These are phyloP conservation scores for Globisporangium iwayamae DNA, from an alignment of 352 stramenopile genomes.

Conservation along the genomic window DNA sequence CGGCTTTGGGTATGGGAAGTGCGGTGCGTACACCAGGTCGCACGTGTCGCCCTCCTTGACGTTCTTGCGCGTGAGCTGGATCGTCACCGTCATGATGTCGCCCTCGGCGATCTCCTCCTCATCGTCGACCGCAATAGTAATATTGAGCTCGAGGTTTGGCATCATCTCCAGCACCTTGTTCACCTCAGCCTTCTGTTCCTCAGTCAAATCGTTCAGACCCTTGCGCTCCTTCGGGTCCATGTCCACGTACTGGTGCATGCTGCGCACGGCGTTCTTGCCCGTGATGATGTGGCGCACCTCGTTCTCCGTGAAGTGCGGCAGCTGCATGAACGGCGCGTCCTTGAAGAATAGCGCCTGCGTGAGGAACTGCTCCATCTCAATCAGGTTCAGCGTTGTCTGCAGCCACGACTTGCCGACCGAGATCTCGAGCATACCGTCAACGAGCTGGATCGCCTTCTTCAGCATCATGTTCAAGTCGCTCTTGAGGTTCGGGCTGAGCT, in stretches of 20 bases:
- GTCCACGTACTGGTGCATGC: conserved; percentile 93
- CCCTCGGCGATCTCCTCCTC: conserved; percentile 96
- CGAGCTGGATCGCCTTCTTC: conserved; percentile 91
- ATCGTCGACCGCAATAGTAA: conserved; percentile 88
- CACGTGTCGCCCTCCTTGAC: conserved; percentile 93
- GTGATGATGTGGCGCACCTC: conserved; percentile 92
- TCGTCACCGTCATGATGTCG: conserved; percentile 97
- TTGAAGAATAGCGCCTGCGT: conserved; percentile 96
- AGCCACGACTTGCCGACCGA: conserved; percentile 95
- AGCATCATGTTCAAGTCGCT: conserved; percentile 95
- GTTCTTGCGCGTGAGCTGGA: conserved; percentile 97
- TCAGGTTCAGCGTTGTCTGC: conserved; percentile 93
- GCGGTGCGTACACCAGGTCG: conserved; percentile 94
- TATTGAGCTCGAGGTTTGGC: conserved; percentile 91
- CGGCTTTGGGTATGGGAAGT: conserved; percentile 93
- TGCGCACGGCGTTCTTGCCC: conserved; percentile 90
- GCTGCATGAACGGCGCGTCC: conserved; percentile 88
- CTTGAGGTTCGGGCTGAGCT: conserved; percentile 57
- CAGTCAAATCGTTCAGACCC: conserved; percentile 88
- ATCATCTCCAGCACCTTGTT: conserved; percentile 92
- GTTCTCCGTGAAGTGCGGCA: conserved; percentile 85
- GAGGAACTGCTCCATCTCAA: conserved; percentile 97
- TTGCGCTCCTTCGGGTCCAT: conserved; percentile 91
- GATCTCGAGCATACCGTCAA: conserved; percentile 99
- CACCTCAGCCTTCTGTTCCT: conserved; percentile 92